Evolutionary conservation across 2,329 filamentous ascomycete species (phyloP).

Genomic region (Aureobasidium pullulans): DNA sequence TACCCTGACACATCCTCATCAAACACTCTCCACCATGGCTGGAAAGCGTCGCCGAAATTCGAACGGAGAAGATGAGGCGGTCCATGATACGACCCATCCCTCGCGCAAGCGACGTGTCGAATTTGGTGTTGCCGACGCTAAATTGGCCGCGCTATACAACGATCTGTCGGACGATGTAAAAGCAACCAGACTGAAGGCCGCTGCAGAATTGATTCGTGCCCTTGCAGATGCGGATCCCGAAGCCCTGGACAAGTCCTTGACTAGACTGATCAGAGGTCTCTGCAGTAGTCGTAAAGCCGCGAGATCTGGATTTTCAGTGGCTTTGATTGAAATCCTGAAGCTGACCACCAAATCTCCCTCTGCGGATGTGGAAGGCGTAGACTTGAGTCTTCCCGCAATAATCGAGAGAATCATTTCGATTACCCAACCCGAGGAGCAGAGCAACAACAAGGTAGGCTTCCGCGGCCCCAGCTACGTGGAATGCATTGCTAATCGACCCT

Average conservation of each 20-base stretch:
- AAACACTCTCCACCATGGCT: slow-evolving; percentile 16
- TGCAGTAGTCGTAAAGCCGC: slow-evolving; percentile 86
- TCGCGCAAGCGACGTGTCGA: slow-evolving; percentile 26
- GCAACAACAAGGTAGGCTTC: slow-evolving; percentile 36
- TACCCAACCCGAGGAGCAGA: slow-evolving; percentile 44
- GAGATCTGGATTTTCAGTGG: slow-evolving; percentile 80
- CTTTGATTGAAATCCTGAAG: slow-evolving; percentile 70
- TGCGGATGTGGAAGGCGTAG: not conserved
- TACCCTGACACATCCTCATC: slow-evolving; percentile 13
- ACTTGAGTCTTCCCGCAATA: slow-evolving; percentile 20
- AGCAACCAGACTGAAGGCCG: slow-evolving; percentile 37
- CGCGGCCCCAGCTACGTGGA: not conserved
- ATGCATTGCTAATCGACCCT: slow-evolving; percentile 23
- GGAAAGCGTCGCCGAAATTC: slow-evolving; percentile 17
- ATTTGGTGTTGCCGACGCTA: slow-evolving; percentile 33
- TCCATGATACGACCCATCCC: slow-evolving; percentile 14
- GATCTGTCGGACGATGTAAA: slow-evolving; percentile 41
- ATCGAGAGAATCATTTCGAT: slow-evolving; percentile 46
- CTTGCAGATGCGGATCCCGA: slow-evolving; percentile 33
- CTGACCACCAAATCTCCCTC: slow-evolving; percentile 45
- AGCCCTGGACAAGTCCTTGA: slow-evolving; percentile 33
- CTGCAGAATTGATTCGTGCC: slow-evolving; percentile 36
- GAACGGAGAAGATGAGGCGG: slow-evolving; percentile 8
- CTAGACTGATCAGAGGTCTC: slow-evolving; percentile 69
- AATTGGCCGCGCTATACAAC: slow-evolving; percentile 40